phyloP scores from a whole-genome alignment of 2,329 filamentous ascomycete species.

The Fusarium sp. region DNA sequence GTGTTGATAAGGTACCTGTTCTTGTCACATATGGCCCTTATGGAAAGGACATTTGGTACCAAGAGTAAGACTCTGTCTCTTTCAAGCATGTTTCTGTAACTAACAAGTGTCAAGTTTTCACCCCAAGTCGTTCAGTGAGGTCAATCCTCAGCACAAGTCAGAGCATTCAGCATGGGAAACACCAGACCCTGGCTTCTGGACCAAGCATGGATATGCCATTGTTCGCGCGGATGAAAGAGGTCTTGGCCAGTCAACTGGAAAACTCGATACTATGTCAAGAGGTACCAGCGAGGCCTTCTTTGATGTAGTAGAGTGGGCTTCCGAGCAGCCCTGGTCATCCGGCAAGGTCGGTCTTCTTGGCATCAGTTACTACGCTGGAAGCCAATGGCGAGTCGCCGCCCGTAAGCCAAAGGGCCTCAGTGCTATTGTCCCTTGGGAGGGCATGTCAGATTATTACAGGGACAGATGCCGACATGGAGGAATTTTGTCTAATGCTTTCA shows the following conservation, averaged over 20 bases:
- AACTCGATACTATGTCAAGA: constrained; percentile 65
- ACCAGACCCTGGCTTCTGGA: constrained; percentile 71
- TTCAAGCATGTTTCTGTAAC: accelerated
- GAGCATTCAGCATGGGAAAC: constrained; percentile 72
- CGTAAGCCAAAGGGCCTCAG: constrained; percentile 62
- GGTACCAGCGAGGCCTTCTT: constrained; percentile 64
- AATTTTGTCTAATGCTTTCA: constrained; percentile 71
- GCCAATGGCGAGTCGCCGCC: constrained; percentile 65
- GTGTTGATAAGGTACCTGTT: constrained; percentile 62
- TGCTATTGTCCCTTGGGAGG: constrained; percentile 66
- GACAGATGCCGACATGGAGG: constrained; percentile 74
- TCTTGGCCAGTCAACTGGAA: constrained; percentile 62
- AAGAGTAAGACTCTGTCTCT: constrained; percentile 54
- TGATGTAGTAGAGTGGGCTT: constrained; percentile 65
- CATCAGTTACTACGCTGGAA: constrained; percentile 63
- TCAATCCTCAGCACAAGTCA: constrained; percentile 68
- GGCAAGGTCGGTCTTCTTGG: constrained; percentile 66
- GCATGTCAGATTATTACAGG: constrained; percentile 68
- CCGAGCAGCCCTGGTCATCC: constrained; percentile 61
- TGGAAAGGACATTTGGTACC: constrained; percentile 79
- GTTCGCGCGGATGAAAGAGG: constrained; percentile 68
- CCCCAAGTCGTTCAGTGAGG: constrained; percentile 60
- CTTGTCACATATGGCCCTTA: constrained; percentile 81
- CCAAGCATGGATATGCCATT: constrained; percentile 66
- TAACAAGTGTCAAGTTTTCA: constrained; percentile 53